Conservation (phyloP, 2,329 filamentous ascomycete species). For the Stemphylium vesicarium region DNA sequence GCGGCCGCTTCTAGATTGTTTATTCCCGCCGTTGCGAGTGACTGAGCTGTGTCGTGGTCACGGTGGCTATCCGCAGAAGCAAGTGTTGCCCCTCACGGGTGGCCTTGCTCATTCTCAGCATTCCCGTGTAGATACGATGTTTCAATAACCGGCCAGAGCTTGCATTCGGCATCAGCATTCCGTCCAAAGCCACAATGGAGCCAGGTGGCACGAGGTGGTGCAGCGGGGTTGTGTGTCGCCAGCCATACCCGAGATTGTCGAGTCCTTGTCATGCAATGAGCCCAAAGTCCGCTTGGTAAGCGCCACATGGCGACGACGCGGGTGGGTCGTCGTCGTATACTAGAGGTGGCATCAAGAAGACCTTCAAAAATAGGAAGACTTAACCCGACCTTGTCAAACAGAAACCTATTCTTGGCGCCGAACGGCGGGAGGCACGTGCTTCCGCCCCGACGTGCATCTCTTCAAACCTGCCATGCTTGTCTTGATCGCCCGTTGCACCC, state of each 20-base stretch:
- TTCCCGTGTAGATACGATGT: slow-evolving; percentile 15
- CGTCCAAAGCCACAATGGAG: slow-evolving; percentile 15
- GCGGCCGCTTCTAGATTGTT: slow-evolving; percentile 21
- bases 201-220: slow-evolving; percentile 26
- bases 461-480: neutral
- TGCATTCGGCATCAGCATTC: slow-evolving; percentile 15
- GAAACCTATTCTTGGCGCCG: slow-evolving; percentile 8
- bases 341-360: neutral
- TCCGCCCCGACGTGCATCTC: slow-evolving; percentile 9
- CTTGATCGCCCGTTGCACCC: slow-evolving; percentile 15
- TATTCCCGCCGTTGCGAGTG: neutral
- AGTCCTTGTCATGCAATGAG: slow-evolving; percentile 4
- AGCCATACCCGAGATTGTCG: slow-evolving; percentile 9
- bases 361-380: neutral
- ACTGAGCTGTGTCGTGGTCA: neutral
- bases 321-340: neutral
- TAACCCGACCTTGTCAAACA: neutral
- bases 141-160: slow-evolving; percentile 6
- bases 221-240: slow-evolving; percentile 26
- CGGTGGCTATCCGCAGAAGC: neutral
- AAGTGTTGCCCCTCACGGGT: neutral
- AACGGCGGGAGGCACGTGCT: slow-evolving; percentile 17
- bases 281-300: neutral
- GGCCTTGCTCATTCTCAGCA: slow-evolving; percentile 17
- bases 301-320: neutral